phyloP scores from a whole-genome alignment of 768 basidiomycete species.

The Mrakia blollopis region DNA sequence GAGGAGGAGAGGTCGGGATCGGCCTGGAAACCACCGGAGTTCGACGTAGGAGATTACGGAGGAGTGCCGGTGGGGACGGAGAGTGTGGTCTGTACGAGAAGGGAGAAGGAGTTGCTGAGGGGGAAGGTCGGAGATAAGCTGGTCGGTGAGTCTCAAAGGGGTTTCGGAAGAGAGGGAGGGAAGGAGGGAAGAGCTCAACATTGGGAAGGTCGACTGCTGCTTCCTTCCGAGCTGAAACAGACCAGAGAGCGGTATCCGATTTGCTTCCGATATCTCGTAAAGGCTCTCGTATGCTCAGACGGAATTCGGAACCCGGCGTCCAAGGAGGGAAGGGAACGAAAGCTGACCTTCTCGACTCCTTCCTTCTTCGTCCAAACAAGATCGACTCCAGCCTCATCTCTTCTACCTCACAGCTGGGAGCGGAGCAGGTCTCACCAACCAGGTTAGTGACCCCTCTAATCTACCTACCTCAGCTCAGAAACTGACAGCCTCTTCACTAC shows the following conservation, averaged over 20 bases:
- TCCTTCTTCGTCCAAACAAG: background rate
- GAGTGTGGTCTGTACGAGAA: background rate
- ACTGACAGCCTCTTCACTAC: background rate
- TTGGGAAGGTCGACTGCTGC: background rate
- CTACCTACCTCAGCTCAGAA: background rate
- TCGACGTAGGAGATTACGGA: background rate
- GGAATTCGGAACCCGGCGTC: background rate
- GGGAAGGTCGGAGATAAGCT: background rate
- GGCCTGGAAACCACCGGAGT: background rate
- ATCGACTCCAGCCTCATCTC: background rate
- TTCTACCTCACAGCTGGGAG: background rate
- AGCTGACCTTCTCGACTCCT: background rate
- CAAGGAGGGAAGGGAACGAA: background rate
- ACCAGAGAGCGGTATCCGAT: background rate
- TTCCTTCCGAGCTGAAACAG: too few relatives aligned
- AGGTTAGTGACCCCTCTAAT: background rate
- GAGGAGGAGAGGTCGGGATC: background rate
- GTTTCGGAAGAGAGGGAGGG: background rate
- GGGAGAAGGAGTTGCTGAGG: background rate
- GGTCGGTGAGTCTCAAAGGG: background rate
- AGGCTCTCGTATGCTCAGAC: too few relatives aligned
- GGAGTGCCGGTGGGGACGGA: background rate
- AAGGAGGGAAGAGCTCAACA: background rate
- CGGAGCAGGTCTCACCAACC: conserved; percentile 1
- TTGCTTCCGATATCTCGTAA: too few relatives aligned